Evolutionary conservation across 2,329 filamentous ascomycete genomes (phyloP).

Genomic region (Penicillium nordicum): DNA sequence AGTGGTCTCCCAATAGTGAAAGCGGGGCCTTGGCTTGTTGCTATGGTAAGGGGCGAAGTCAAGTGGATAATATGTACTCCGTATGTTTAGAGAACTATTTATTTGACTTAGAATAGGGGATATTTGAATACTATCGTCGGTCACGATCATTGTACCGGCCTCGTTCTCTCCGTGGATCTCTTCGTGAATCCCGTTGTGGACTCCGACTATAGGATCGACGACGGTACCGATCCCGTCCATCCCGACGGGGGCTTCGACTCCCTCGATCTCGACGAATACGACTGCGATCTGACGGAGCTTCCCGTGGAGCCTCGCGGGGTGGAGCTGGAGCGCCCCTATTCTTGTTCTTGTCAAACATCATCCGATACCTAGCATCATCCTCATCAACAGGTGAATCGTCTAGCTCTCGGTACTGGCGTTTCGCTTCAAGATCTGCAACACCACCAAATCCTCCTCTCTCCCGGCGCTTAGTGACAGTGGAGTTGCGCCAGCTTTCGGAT

Average conservation of each 20-base stretch:
- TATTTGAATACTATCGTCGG: slow-evolving; percentile 19
- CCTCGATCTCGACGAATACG: slow-evolving; percentile 33
- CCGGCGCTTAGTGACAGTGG: slow-evolving; percentile 75
- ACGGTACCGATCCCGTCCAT: slow-evolving; percentile 36
- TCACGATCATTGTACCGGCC: slow-evolving; percentile 32
- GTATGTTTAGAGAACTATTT: background rate
- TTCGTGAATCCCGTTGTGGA: slow-evolving; percentile 22
- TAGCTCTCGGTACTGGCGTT: slow-evolving; percentile 79
- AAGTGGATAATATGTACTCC: background rate
- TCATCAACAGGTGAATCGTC: slow-evolving; percentile 48
- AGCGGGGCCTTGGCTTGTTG: slow-evolving; percentile 12
- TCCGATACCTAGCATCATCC: slow-evolving; percentile 61
- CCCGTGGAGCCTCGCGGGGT: background rate
- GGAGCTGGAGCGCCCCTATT: slow-evolving; percentile 13
- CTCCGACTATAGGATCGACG: slow-evolving; percentile 36
- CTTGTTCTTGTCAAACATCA: slow-evolving; percentile 68
- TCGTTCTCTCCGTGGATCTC: slow-evolving; percentile 29
- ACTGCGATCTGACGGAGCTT: slow-evolving; percentile 43
- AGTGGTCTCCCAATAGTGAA: background rate
- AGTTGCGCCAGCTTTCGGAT: slow-evolving; percentile 82
- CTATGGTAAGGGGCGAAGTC: background rate
- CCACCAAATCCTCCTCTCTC: slow-evolving; percentile 82
- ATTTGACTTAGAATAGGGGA: background rate
- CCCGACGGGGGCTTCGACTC: slow-evolving; percentile 28
- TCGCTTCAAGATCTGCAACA: slow-evolving; percentile 81